Evolutionary conservation across 2,329 filamentous ascomycete genomes (phyloP).

Genomic region (Cadophora sp.): DNA sequence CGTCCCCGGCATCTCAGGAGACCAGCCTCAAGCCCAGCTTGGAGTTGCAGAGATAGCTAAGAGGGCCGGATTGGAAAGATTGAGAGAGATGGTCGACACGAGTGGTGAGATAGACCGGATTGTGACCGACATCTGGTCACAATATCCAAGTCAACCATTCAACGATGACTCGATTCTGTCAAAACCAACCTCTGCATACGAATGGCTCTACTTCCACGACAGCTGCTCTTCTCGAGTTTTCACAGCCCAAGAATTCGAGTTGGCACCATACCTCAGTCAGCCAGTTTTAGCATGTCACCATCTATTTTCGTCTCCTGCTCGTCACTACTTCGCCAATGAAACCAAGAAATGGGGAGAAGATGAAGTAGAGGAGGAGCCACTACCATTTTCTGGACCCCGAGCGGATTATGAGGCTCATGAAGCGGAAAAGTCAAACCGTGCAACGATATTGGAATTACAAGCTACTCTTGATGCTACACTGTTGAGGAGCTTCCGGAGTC

Average conservation of each 20-base stretch:
- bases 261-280: constrained; percentile 85
- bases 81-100: constrained; percentile 79
- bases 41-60: constrained; percentile 77
- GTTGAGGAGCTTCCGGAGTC: constrained; percentile 78
- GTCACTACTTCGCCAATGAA: constrained; percentile 51
- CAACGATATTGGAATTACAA: constrained; percentile 76
- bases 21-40: constrained; percentile 60
- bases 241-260: constrained; percentile 90
- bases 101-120: constrained; percentile 81
- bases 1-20: constrained; percentile 39
- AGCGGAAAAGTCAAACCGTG: constrained; percentile 77
- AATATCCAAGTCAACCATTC: constrained; percentile 86
- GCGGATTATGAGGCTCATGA: constrained; percentile 86
- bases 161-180: constrained; percentile 92
- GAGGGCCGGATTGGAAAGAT: constrained; percentile 72
- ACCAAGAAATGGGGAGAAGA: constrained; percentile 53
- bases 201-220: constrained; percentile 97
- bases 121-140: constrained; percentile 81
- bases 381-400: constrained; percentile 81
- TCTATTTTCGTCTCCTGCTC: constrained; percentile 78
- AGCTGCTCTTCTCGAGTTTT: constrained; percentile 79
- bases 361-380: constrained; percentile 55
- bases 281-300: constrained; percentile 89
- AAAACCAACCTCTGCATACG: constrained; percentile 82
- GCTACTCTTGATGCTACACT: constrained; percentile 75